Evolutionary conservation across 192 early-diverging fungal species (phyloP).

Genomic region (Podila minutissima): DNA sequence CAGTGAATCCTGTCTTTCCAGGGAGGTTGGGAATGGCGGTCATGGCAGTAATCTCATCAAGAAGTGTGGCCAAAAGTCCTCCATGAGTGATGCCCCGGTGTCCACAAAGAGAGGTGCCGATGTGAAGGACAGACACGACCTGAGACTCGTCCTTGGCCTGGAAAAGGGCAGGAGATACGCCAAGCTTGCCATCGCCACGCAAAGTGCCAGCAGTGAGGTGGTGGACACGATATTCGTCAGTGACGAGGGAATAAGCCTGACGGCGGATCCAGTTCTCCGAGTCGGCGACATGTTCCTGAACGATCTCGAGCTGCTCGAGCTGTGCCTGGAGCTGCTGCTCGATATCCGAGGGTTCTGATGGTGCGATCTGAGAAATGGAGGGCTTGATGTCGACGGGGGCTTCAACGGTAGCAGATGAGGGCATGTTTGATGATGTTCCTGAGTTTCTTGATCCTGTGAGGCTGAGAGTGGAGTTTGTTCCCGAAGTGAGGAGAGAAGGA

Average conservation of each 20-base stretch:
- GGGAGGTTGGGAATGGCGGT: constrained; percentile 65
- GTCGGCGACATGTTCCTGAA: constrained; percentile 4
- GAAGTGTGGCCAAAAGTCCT: constrained; percentile 74
- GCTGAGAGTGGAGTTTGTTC: not conserved
- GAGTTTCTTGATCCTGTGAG: not conserved
- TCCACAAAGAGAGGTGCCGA: constrained; percentile 77
- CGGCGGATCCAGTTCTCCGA: constrained; percentile 27
- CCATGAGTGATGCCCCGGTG: constrained; percentile 86
- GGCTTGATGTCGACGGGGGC: not conserved
- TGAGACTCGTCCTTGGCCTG: constrained; percentile 54
- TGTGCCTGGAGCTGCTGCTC: constrained; percentile 13
- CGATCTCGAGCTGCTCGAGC: constrained; percentile 28
- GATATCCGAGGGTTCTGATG: not conserved
- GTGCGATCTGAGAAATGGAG: not conserved
- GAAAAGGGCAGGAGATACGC: constrained; percentile 61
- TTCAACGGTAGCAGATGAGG: not conserved
- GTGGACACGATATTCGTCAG: constrained; percentile 22
- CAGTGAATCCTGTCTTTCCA: constrained; percentile 76
- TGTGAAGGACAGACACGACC: constrained; percentile 63
- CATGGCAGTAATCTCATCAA: constrained; percentile 51
- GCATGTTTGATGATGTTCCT: not conserved
- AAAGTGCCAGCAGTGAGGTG: constrained; percentile 61
- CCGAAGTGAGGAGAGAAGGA: not conserved
- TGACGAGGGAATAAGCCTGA: constrained; percentile 38
- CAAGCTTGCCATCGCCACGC: constrained; percentile 64